Evolutionary conservation across 1,284 basidiomycete species (phyloP), one percentile per base, ranked within the genome.

Genomic region (Chiua sp.): DNA sequence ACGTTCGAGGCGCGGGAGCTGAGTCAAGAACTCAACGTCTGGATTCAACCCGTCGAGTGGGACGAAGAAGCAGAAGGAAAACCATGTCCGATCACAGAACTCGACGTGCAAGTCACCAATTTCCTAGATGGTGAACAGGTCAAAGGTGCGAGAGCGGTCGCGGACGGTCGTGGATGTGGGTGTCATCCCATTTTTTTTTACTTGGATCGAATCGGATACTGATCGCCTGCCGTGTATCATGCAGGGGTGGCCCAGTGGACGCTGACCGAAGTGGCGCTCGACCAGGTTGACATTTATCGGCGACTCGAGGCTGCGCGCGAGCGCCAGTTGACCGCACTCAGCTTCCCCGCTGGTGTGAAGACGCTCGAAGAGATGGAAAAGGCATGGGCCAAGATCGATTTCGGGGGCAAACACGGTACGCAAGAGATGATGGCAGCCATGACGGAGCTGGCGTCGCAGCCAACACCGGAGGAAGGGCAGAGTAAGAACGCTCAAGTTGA

Each of bases 11-110:
- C 86, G 7, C 65, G 68, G 56, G 79, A 83, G 55, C 65, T 69
- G 7, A 69, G 75, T 2, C 66, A 77, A 23, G 70, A 77, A 30
- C 77, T 94, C 66, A 79, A 83, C 18, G 78, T 91, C 3, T 93
- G 85, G 79, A 83, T 92, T 11, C 82, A 91, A 68, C 92, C 90
- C 12, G 74, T 73, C 3, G 77, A 83, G 13, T 85, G 82, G 80
- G 72, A 77, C 35, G 75, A 75, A 10, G 66, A 69, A 8, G 66
- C 65, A 3, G 71, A 72, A 52, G 69, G 72, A 7, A 70, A 62
- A 49, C 68, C 55, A 18, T 68, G 53, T 50, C 83, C 79, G 1
- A 75, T 82, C 39, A 75, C 78, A 8, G 79, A 82, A 56, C 67
- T 87, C 20, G 69, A 77, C 23, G 65, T 87, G 20, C 65, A 59